Evolutionary conservation across 2,329 filamentous ascomycete species (phyloP), one percentile per base, ranked within the genome.

Genomic region (Parafenestella ontariensis): DNA sequence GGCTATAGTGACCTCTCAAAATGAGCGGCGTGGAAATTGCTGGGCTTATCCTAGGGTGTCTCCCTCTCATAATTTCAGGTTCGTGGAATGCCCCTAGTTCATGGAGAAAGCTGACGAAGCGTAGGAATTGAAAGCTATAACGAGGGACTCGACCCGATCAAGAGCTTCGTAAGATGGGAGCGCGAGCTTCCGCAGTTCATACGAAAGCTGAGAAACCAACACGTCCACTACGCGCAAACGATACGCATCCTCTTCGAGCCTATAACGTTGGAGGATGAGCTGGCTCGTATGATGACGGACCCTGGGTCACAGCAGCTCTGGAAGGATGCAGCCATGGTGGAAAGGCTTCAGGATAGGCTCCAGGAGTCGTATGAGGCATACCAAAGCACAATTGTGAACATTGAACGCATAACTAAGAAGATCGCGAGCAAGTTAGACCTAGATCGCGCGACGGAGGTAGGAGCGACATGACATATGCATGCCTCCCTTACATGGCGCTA

Each of bases 81-180:
- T 8, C 11, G 54, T 41, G n/a, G 11, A 17, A 13, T 6, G 18
- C 53, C 57, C 3, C 59, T 59, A 9, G 26, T 47, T 15, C 8
- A 23, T 24, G 20, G 17, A n/a, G 9, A n/a, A 23, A 15, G 21
- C 37, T 40, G 26, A 40, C 20, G n/a, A 21, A 23, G 4, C 11
- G 37, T 15, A 71, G 65, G 64, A 2, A 67, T 70, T n/a, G 73
- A 77, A 33, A 66, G 66, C 31, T 78, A 77, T 45, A 72, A 76
- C 36, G 72, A 76, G 39, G 73, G 77, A 2, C 63, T 78, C 3
- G 74, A 78, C 49, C 75, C 71, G 0, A 62, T 78, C 40, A 77
- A 77, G 49, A 63, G 64, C 45, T 76, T 77, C 37, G 52, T 71
- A 37, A 56, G 71, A 59, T 74, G 74, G 70, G 70, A 75, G 42